Evolutionary conservation across 768 basidiomycete genomes (phyloP).

Genomic region (Suillus lakei): DNA sequence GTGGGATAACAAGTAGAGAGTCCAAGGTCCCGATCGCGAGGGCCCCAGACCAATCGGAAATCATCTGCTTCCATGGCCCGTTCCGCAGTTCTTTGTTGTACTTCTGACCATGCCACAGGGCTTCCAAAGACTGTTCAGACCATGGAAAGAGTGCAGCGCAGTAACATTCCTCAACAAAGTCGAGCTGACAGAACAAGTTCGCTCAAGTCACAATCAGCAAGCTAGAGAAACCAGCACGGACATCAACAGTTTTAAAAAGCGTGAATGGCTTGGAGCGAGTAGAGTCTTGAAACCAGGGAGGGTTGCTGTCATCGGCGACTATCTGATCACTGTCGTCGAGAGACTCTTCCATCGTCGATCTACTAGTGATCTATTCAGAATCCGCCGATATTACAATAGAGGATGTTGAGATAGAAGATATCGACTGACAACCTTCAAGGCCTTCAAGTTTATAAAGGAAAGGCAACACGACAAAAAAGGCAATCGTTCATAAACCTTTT

Average conservation of each 20-base stretch:
- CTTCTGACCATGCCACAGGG: slow-evolving; percentile 41
- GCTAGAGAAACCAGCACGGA: slow-evolving; percentile 35
- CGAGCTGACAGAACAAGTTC: slow-evolving; percentile 22
- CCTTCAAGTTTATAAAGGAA: background rate
- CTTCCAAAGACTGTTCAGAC: slow-evolving; percentile 41
- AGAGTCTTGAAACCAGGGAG: slow-evolving; percentile 25
- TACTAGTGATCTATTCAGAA: background rate
- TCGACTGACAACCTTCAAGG: background rate
- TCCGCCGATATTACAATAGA: background rate
- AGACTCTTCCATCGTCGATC: background rate
- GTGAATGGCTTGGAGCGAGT: slow-evolving; percentile 43
- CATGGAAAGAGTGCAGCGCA: slow-evolving; percentile 53
- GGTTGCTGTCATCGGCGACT: background rate
- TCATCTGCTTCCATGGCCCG: slow-evolving; percentile 48
- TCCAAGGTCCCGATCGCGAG: slow-evolving; percentile 50
- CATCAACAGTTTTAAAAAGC: slow-evolving; percentile 47
- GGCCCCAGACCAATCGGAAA: slow-evolving; percentile 53
- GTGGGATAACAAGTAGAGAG: slow-evolving; percentile 32
- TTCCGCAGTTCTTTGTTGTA: slow-evolving; percentile 34
- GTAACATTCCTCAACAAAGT: slow-evolving; percentile 39
- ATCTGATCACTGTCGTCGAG: background rate
- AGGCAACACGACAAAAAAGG: slow-evolving; percentile 26
- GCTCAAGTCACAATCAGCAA: slow-evolving; percentile 16
- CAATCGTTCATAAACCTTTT: slow-evolving; percentile 15
- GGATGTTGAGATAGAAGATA: background rate